phyloP scores from a whole-genome alignment of 2,329 filamentous ascomycete species.

The Penicillium sp. region DNA sequence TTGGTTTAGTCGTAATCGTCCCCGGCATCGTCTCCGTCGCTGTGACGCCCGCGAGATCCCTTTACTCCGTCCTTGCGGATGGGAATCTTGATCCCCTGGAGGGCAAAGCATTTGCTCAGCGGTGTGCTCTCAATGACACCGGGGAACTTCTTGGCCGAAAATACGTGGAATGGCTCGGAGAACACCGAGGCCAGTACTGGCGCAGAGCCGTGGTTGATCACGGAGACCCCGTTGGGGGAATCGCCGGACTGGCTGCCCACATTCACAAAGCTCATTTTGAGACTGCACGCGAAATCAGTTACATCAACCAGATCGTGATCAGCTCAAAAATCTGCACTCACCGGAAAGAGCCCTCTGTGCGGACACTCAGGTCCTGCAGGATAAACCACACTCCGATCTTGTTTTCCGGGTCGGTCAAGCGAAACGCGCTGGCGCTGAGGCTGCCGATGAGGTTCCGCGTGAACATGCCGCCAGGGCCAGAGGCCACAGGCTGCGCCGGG shows the following conservation, averaged over 20 bases:
- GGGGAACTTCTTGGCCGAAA: conserved; percentile 94
- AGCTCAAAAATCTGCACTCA: too few species aligned
- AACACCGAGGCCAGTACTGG: conserved; percentile 78
- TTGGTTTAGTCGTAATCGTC: conserved; percentile 27
- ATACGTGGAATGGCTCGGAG: conserved; percentile 84
- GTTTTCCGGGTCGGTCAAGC: conserved; percentile 66
- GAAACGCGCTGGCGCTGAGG: conserved; percentile 77
- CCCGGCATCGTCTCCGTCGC: conserved; percentile 28
- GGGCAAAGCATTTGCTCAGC: conserved; percentile 84
- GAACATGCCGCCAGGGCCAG: conserved; percentile 69
- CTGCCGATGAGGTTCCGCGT: conserved; percentile 91
- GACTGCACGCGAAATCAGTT: conserved; percentile 30
- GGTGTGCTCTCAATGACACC: conserved; percentile 90
- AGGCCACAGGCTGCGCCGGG: conserved; percentile 29
- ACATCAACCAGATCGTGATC: too few species aligned
- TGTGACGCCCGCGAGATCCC: conserved; percentile 29
- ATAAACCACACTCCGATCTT: conserved; percentile 94
- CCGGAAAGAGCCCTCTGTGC: conserved; percentile 86
- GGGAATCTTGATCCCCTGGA: conserved; percentile 91
- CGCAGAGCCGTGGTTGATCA: conserved; percentile 64
- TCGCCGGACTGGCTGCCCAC: conserved; percentile 53
- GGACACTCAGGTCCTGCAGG: conserved; percentile 84
- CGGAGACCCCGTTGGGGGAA: conserved; percentile 35
- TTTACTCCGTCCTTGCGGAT: conserved; percentile 74
- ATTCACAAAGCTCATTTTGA: conserved; percentile 74